Evolutionary conservation across 805 yeast species (phyloP), one percentile per base, ranked within the genome.

Genomic region (Wickerhamomyces chambardii): DNA sequence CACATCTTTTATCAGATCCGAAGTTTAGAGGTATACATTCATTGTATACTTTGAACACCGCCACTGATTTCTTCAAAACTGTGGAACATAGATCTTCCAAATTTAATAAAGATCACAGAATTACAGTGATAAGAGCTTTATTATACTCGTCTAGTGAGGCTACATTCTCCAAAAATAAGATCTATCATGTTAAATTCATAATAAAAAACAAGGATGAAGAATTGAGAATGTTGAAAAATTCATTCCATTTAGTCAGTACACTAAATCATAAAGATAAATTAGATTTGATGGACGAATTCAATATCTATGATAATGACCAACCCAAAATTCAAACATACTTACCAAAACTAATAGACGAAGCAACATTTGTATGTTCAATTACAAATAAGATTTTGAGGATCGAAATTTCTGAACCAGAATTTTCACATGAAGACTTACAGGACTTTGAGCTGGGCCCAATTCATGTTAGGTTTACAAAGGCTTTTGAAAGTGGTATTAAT

Each of bases 371-470:
- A 2, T 68, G 74, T 28, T 50, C 60, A 17, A 58, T 58, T 21
- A 65, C 76, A 0, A 64, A 67, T 27, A 66, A 61, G 14, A 40
- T 70, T n/a, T 32, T 82, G 15, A 54, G 81, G 39, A 66, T 78
- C 14, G 73, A 75, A 42, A 57, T 81, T 0, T 70, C 65, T 31
- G 54, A 58, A 14, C 68, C 73, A 1, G 78, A 75, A 40, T 69
- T 85, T 41, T 41, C 61, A 5, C 42, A 44, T 1, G 65, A 61
- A 1, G 81, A 79, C 33, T 54, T 72, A 25, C 50, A 48, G 4
- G 64, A 70, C 12, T 70, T 71, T 41, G 70, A 72, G 24, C 56
- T 59, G 4, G 69, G 62, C 2, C 63, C 63, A 14, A 79, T 86
- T 31, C 63, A 61, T 32, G 50, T 56, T 6, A 63, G 95, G 44